These are phyloP conservation scores for Paxillus ammoniavirescens DNA, from an alignment of 768 basidiomycete genomes.

Conservation along the genomic window DNA sequence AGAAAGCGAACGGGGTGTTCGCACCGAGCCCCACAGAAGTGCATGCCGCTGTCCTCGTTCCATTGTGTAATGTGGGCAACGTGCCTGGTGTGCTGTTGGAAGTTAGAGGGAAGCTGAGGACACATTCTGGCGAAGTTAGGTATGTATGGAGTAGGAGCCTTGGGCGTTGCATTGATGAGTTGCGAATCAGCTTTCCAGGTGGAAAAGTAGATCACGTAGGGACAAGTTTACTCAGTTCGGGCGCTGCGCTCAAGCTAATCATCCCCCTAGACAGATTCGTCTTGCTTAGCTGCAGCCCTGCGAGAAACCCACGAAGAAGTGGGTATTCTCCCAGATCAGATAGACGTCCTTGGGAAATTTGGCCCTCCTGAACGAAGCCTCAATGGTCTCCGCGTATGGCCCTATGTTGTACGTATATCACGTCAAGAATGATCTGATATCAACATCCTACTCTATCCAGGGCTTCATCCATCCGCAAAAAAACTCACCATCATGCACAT, in stretches of 20 bases:
- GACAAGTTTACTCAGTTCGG: slow-evolving; percentile 1
- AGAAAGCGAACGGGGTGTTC: slow-evolving; percentile 15
- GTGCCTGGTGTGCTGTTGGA: slow-evolving; percentile 70
- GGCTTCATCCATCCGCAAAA: slow-evolving; percentile 39
- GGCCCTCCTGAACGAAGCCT: slow-evolving; percentile 61
- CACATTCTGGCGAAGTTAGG: slow-evolving; percentile 85
- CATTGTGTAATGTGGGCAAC: slow-evolving; percentile 70
- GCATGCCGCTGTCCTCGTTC: slow-evolving; percentile 73
- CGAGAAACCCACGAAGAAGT: slow-evolving; percentile 77
- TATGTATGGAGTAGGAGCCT: slow-evolving; percentile 25
- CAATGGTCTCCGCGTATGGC: slow-evolving; percentile 66
- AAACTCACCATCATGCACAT: neutral
- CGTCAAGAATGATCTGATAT: neutral
- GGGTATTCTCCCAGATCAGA: slow-evolving; percentile 54
- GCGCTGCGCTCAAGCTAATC: slow-evolving; percentile 1
- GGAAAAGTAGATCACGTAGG: slow-evolving; percentile 64
- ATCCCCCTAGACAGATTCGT: slow-evolving; percentile 45
- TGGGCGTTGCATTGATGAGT: neutral
- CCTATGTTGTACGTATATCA: slow-evolving; percentile 58
- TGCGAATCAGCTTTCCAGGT: slow-evolving; percentile 64
- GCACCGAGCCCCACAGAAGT: slow-evolving; percentile 27
- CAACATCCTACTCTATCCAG: slow-evolving; percentile 14
- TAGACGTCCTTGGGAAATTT: slow-evolving; percentile 66
- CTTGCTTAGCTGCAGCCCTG: slow-evolving; percentile 56
- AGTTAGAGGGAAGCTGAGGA: slow-evolving; percentile 61